Conservation (phyloP, 169 alveolate genomes). For the Plasmodium coatneyi region DNA sequence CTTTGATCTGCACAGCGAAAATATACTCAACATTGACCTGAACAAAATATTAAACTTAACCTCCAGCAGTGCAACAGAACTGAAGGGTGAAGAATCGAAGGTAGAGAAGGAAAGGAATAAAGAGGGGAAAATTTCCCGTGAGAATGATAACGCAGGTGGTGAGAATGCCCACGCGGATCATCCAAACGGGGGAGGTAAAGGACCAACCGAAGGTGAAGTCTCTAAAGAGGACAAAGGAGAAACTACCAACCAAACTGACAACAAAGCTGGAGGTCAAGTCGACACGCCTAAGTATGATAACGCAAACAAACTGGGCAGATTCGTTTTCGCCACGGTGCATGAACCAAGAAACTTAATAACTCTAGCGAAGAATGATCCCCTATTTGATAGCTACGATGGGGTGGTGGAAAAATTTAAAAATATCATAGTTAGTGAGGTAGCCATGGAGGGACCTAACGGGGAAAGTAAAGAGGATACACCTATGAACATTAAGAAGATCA, state of each 20-base stretch:
- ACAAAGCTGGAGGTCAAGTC: background rate
- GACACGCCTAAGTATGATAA: constrained; percentile 38
- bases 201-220: background rate
- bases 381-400: constrained; percentile 25
- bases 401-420: constrained; percentile 27
- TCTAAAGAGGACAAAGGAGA: background rate
- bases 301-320: constrained; percentile 43
- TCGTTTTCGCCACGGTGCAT: constrained; percentile 70
- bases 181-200: background rate
- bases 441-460: background rate
- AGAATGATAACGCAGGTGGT: background rate
- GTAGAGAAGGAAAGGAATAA: background rate
- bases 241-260: background rate
- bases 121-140: background rate
- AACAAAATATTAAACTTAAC: constrained; percentile 22
- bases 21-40: constrained; percentile 30
- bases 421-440: constrained; percentile 16
- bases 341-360: constrained; percentile 73
- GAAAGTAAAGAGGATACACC: background rate
- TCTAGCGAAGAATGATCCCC: constrained; percentile 18
- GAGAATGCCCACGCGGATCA: background rate
- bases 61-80: background rate
- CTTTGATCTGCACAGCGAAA: constrained; percentile 22
- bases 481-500: background rate
- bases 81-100: background rate